A percentile compares a stretch with the other conserved stretches of the same genome.
Conservation (phyloP, 805 yeast genomes). For the Metschnikowia colocasiae region DNA sequence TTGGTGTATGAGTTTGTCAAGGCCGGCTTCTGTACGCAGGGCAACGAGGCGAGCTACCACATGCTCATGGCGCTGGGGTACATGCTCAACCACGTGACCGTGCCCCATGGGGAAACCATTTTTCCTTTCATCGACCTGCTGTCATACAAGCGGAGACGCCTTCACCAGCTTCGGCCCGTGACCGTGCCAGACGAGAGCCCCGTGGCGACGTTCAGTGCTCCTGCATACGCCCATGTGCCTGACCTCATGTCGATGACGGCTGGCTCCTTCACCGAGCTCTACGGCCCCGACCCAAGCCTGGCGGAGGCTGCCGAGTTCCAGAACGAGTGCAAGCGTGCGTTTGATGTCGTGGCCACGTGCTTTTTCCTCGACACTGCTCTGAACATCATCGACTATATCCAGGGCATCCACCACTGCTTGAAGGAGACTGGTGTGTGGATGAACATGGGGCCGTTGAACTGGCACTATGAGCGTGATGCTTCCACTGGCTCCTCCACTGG, state of each 20-base stretch:
- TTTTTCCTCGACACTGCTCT: constrained; percentile 64
- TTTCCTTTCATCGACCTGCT: constrained; percentile 55
- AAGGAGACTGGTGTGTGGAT: constrained; percentile 52
- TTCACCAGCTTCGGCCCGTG: constrained; percentile 48
- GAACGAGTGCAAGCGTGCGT: constrained; percentile 19
- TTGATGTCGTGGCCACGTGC: constrained; percentile 50
- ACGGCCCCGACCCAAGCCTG: constrained; percentile 42
- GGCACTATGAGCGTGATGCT: constrained; percentile 59
- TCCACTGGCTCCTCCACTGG: constrained; percentile 19
- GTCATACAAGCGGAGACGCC: constrained; percentile 43
- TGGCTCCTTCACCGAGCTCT: constrained; percentile 67
- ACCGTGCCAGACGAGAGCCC: constrained; percentile 53
- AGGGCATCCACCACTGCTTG: constrained; percentile 45
- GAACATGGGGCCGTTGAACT: constrained; percentile 64
- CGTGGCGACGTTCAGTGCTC: constrained; percentile 23
- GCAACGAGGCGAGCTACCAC: constrained; percentile 63
- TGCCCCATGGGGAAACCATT: constrained; percentile 38
- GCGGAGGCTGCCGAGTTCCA: constrained; percentile 38
- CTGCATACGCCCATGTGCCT: neutral
- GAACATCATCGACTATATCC: constrained; percentile 55
- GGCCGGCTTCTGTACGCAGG: constrained; percentile 59
- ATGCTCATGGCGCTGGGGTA: constrained; percentile 58
- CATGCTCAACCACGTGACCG: constrained; percentile 46
- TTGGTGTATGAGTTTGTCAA: constrained; percentile 52
- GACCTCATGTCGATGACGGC: constrained; percentile 68